Conservation (phyloP, 73 alveolate species). For the Paramecium sonneborni region DNA sequence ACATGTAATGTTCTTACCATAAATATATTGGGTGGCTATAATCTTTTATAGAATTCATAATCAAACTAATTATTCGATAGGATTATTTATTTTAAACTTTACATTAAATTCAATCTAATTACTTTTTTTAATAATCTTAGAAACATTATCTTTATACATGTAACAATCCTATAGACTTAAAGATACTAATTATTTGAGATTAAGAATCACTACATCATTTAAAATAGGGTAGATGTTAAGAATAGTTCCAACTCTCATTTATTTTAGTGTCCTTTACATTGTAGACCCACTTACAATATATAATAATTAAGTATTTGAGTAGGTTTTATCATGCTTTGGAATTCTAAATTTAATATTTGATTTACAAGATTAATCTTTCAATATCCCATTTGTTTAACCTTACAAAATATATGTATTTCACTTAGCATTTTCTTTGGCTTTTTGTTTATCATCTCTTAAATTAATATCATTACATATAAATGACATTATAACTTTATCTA, state of each 20-base stretch:
- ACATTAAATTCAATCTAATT: background rate
- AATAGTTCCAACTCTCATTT: background rate
- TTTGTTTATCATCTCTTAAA: background rate
- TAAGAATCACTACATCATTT: background rate
- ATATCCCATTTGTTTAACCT: conserved; percentile 2
- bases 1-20: background rate
- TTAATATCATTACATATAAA: background rate
- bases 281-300: background rate
- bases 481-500: background rate
- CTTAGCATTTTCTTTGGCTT: background rate
- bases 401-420: background rate
- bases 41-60: conserved; percentile 5
- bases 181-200: conserved; percentile 32
- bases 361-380: background rate
- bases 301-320: background rate
- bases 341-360: background rate
- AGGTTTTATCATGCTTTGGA: background rate
- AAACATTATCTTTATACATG: background rate
- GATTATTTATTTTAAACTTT: background rate
- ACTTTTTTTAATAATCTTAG: background rate
- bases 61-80: background rate
- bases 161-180: conserved; percentile 25
- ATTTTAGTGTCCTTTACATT: background rate
- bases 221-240: background rate
- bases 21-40: background rate